A percentile compares a stretch with the other conserved stretches of the same genome.
Evolutionary conservation across 352 stramenopile species (phyloP).

Genomic region (Pythium phragmiticola): DNA sequence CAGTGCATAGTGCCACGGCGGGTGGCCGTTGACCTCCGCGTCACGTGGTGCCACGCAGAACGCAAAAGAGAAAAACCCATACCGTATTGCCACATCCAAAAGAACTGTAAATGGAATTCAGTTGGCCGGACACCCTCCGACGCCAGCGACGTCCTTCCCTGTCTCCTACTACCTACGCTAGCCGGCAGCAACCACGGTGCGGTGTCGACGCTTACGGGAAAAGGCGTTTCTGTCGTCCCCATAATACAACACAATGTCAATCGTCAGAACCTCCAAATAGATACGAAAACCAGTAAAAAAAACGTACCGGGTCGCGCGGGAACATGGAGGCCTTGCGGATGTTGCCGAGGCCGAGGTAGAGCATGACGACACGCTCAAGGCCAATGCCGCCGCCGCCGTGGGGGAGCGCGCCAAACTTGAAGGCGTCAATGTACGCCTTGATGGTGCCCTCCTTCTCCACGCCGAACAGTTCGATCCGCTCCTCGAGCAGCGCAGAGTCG

Average conservation of each 20-base stretch:
- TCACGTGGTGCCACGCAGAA: background rate
- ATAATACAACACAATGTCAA: slow-evolving; percentile 3
- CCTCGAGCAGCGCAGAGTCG: slow-evolving; percentile 93
- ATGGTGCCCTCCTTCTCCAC: slow-evolving; percentile 87
- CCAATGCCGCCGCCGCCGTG: slow-evolving; percentile 98
- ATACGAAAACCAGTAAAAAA: background rate
- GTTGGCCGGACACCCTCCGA: background rate
- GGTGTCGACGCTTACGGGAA: slow-evolving; percentile 45
- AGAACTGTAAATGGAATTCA: background rate
- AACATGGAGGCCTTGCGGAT: slow-evolving; percentile 99
- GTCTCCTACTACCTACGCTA: no score
- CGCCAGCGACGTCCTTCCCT: background rate
- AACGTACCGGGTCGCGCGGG: slow-evolving; percentile 92
- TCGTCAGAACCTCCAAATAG: background rate
- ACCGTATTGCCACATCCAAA: background rate
- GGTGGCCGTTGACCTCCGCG: no score
- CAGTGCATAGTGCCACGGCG: background rate
- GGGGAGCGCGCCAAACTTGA: slow-evolving; percentile 97
- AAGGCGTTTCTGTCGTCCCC: slow-evolving; percentile 43
- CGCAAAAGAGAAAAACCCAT: no score
- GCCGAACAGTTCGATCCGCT: slow-evolving; percentile 87
- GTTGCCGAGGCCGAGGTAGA: slow-evolving; percentile 98
- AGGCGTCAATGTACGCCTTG: slow-evolving; percentile 97
- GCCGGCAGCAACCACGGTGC: no score
- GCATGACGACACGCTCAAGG: slow-evolving; percentile 98